Base-by-base conservation (phyloP, 148 eudicot genomes). In the Camellia sinensis region DNA sequence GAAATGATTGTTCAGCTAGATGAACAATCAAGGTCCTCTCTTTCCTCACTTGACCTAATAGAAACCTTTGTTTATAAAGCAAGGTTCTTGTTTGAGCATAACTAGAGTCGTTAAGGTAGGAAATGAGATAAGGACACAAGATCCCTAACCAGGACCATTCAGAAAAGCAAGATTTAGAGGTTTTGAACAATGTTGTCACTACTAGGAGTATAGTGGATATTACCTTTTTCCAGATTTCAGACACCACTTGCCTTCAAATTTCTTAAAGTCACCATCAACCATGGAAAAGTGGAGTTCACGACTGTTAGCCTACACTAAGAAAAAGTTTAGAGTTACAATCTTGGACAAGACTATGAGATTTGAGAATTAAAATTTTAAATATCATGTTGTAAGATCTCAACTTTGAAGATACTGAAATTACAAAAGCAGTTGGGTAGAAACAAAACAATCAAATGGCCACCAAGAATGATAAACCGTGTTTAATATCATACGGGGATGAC, bases 191-290 rank as follows among this genome's bases (percentile, higher is more conserved):
- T 29, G 22, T 56, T 74, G 75, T 71, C 57, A 72, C 40, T 13
- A 18, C 40, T 13, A 18, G 22, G 14, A 64, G 46, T 8, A 40
- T 15, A 48, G 40, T 43, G 73, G 44, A 37, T 17, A 44, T 37
- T 85, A 93, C 99, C 97, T 90, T 85, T 80, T 87, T 71, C 81
- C 85, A 43, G 89, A 87, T 84, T 89, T 92, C 63, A 96, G 84
- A 6, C 88, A 84, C 99, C 99, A 96, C 81, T 92, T 96, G 67
- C 99, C 99, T 90, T 96, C 99, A 87, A 96, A 96, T 85, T 96
- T 96, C 92, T 96, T 96, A 84, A 96, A 96, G 85, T 96, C 99
- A 60, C 98, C 98, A 86, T 93, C 98, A 80, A 92, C 99, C 99
- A 96, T 93, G 72, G 90, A 92, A 81, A 96, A 96, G 59, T 79